Evolutionary conservation across 2,329 filamentous ascomycete genomes (phyloP).

Genomic region (Sclerotinia spermophila): DNA sequence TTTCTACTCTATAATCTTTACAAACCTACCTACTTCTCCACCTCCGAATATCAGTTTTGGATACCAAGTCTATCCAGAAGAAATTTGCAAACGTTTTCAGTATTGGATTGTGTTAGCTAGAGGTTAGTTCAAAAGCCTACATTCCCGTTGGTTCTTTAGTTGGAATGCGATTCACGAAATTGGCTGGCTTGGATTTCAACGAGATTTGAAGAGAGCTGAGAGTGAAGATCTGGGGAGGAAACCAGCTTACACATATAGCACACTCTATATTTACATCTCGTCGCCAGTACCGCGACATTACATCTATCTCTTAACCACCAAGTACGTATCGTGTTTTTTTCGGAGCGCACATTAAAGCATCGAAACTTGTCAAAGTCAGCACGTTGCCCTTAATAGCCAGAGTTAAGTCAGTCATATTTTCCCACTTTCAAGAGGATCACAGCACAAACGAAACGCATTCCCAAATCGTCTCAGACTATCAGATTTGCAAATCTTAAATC

Average conservation of each 20-base stretch:
- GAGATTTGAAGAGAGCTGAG: background rate
- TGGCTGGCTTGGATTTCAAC: background rate
- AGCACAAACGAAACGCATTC: too few relatives aligned
- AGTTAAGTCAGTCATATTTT: background rate
- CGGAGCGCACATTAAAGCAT: background rate
- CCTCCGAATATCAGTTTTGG: background rate
- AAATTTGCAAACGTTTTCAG: background rate
- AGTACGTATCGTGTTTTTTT: background rate
- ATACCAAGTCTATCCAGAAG: background rate
- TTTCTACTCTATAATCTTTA: background rate
- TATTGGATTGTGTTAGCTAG: background rate
- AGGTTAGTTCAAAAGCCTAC: background rate
- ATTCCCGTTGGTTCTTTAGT: background rate
- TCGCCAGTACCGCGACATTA: background rate
- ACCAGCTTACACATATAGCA: too few relatives aligned
- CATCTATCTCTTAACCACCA: background rate
- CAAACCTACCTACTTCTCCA: background rate
- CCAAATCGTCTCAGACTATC: background rate
- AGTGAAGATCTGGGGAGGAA: background rate
- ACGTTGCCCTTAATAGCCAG: background rate
- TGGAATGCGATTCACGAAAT: background rate
- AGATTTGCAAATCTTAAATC: background rate
- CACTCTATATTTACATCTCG: background rate
- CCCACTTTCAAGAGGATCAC: background rate
- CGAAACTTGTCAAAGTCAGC: background rate